Base-by-base conservation (phyloP, 1,139 yeast species). In the Saccharomyces hybrid region DNA sequence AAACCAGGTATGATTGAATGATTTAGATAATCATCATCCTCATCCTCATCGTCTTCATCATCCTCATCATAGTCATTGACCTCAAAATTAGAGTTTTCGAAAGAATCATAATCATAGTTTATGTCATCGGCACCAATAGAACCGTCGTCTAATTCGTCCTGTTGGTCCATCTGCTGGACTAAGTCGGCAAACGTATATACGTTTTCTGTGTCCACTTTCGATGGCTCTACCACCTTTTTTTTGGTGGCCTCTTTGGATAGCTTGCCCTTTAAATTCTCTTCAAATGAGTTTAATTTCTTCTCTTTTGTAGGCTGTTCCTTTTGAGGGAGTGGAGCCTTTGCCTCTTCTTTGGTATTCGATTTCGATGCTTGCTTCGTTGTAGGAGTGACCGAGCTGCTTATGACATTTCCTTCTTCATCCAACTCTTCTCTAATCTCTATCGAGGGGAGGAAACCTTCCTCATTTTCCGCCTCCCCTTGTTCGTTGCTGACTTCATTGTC, bases 371-470 rank as follows among this genome's bases (percentile, higher is more conserved):
- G 21, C 12, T 50, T 57, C 26, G 55, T 61, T 14, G 72, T 68
- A 1, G 76, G 75, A 16, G 67, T 66, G 2, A 77, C 67, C 26
- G 74, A 72, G 9, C 77, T 73, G 14, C 60, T 68, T 0, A 85
- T 66, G 0, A 89, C 76, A 59, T 86, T 82, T 0, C 83, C 96
- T 11, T 86, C 83, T 0, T 87, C 96, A 68, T 90, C 96, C 47
- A 91, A 71, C 55, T 86, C 90, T 66, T 91, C 97, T 52, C 84
- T 78, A 24, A 90, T 90, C 56, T 90, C 97, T 84, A 90, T 83
- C 16, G 83, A 70, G 0, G 88, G 89, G 3, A 83, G 67, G 0
- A 77, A 81, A 29, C 69, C 71, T 9, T 63, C 66, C 16, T 62
- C 57, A 4, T 62, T 64, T 9, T 58, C 63, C n/a, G 56, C 58